Evolutionary conservation across 495 filamentous ascomycete species (phyloP).

Genomic region (Penicillium pancosmium): DNA sequence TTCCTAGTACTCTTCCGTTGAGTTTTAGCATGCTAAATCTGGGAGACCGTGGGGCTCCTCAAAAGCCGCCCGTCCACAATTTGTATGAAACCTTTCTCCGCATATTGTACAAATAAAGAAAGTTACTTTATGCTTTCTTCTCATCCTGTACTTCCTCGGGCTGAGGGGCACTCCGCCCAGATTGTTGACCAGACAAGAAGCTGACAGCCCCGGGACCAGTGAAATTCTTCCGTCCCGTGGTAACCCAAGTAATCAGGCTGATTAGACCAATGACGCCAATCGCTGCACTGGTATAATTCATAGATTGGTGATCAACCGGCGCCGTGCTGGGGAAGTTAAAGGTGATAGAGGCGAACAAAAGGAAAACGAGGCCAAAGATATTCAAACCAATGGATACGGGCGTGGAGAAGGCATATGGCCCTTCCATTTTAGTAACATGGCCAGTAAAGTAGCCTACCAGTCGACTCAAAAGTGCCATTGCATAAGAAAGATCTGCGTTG

Average conservation of each 20-base stretch:
- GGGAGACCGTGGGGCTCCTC: too few relatives aligned
- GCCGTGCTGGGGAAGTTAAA: constrained; percentile 59
- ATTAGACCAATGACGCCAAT: constrained; percentile 57
- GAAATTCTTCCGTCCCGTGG: constrained; percentile 52
- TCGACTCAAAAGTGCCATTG: constrained; percentile 55
- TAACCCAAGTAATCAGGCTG: constrained; percentile 55
- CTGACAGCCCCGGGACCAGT: constrained; percentile 46
- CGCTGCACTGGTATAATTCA: constrained; percentile 63
- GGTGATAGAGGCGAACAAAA: constrained; percentile 56
- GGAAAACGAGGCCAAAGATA: constrained; percentile 52
- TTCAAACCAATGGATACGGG: constrained; percentile 53
- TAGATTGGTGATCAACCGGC: constrained; percentile 53
- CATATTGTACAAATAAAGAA: background rate
- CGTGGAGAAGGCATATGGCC: constrained; percentile 36
- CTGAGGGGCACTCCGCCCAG: background rate
- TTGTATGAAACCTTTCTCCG: too few relatives aligned
- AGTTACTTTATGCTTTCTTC: background rate
- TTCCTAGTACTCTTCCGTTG: too few relatives aligned
- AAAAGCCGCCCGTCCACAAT: too few relatives aligned
- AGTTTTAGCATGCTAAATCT: too few relatives aligned
- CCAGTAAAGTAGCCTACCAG: constrained; percentile 52
- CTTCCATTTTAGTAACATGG: constrained; percentile 41
- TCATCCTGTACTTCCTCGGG: background rate
- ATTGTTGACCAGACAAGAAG: constrained; percentile 21
- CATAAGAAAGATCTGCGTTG: constrained; percentile 57